These are phyloP conservation scores for Actinidia polygama DNA, from an alignment of 179 eudicot genomes.

Conservation along the genomic window DNA sequence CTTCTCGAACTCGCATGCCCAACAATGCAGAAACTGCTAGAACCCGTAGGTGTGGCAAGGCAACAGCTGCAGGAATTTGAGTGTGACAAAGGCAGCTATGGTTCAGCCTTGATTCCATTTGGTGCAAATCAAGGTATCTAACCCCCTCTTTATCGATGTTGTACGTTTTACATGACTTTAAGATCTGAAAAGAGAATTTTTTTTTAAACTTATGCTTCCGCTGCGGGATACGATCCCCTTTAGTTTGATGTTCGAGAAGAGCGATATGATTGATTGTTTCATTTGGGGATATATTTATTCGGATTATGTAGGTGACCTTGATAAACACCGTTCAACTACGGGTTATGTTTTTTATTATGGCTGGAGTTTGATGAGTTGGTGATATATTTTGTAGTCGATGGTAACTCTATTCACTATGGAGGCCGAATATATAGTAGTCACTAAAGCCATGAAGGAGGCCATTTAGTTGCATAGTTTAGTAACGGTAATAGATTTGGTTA, in stretches of 20 bases:
- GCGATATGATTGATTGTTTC: not conserved
- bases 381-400: not conserved
- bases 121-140: too few species aligned
- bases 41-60: too few species aligned
- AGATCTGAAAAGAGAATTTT: too few species aligned
- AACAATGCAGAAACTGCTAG: too few species aligned
- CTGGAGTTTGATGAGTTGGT: not conserved
- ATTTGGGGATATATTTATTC: not conserved
- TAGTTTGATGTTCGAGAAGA: not conserved
- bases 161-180: too few species aligned
- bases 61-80: too few species aligned
- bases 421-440: not conserved
- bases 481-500: not conserved
- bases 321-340: not conserved
- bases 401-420: not conserved
- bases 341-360: not conserved
- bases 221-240: too few species aligned
- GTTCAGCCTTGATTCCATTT: too few species aligned
- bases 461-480: not conserved
- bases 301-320: not conserved
- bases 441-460: not conserved
- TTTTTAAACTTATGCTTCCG: too few species aligned
- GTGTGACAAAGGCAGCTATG: too few species aligned
- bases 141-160: too few species aligned
- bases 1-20: too few species aligned